Base-by-base conservation (phyloP, 2,329 filamentous ascomycete genomes). In the Fusarium veterinarium region DNA sequence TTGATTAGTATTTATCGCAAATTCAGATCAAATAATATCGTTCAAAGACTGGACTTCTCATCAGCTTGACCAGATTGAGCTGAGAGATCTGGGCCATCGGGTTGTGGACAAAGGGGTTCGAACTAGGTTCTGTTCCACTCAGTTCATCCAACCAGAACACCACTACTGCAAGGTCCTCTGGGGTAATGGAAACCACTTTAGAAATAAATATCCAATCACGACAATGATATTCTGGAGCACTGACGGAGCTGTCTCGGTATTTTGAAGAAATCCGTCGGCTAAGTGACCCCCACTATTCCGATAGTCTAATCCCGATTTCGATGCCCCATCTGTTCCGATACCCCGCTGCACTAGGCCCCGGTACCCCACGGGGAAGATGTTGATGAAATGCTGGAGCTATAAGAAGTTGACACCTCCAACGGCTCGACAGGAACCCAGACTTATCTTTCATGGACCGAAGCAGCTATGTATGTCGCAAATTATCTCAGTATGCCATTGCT, bases 361-460 rank as follows among this genome's bases (percentile, higher is more conserved):
- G 2, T 2, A 3, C 33, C 23, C 49, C 33, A 52, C 2, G 33
- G 49, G 49, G n/a, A 31, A 12, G 14, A 8, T 44, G 8, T 17
- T 5, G 10, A 7, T 25, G 10, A 19, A 4, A 9, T 37, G 8
- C 17, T 12, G 9, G 13, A 8, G 33, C 0, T 46, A 56, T 46
- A 46, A 56, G 38, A n/a, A 0, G 16, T 10, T 35, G 5, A 7
- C 38, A 16, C 2, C 12, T 44, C n/a, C 3, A 16, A 12, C 1
- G 1, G 4, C 5, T n/a, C 0, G 3, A 17, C 5, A 19, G 5
- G 1, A 6, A 0, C 1, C 2, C 5, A 5, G 13, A 9, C 19
- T 2, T 4, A 6, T 20, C 9, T 3, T 6, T 2, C 17, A 19
- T n/a, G 0, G 13, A 28, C 19, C 2, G 4, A 3, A 0, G 5